phyloP scores from a whole-genome alignment of 2,329 filamentous ascomycete genomes.

The Cordyceps cicadae region DNA sequence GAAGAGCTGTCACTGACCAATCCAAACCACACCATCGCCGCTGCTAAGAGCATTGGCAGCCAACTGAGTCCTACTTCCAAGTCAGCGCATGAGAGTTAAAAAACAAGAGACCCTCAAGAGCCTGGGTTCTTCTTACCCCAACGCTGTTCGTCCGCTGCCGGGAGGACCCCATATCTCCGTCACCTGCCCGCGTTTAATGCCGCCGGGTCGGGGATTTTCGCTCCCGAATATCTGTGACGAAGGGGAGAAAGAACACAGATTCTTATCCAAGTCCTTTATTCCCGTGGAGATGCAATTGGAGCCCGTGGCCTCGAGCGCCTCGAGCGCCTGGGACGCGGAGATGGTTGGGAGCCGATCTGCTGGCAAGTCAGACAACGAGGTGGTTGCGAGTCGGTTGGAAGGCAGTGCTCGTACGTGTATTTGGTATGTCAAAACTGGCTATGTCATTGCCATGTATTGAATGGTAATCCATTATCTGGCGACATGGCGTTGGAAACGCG shows the following conservation, averaged over 20 bases:
- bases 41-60: slow-evolving; percentile 53
- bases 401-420: slow-evolving; percentile 37
- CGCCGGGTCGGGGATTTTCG: slow-evolving; percentile 31
- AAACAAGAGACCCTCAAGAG: not conserved
- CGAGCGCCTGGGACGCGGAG: slow-evolving; percentile 64
- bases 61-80: slow-evolving; percentile 57
- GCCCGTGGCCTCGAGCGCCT: slow-evolving; percentile 45
- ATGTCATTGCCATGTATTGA: slow-evolving; percentile 51
- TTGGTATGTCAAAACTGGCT: slow-evolving; percentile 49
- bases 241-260: slow-evolving; percentile 25
- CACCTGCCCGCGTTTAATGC: slow-evolving; percentile 67
- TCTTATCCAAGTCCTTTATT: slow-evolving; percentile 42
- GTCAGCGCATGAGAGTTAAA: slow-evolving; percentile 11
- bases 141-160: slow-evolving; percentile 73
- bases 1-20: slow-evolving; percentile 50
- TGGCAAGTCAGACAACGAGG: not conserved
- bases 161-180: slow-evolving; percentile 85
- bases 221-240: not conserved
- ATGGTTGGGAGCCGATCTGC: slow-evolving; percentile 69
- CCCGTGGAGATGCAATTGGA: slow-evolving; percentile 48
- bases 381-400: not conserved
- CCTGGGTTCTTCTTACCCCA: slow-evolving; percentile 52
- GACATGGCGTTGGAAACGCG: slow-evolving; percentile 2
- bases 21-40: slow-evolving; percentile 65
- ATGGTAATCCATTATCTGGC: slow-evolving; percentile 47